Evolutionary conservation across 2,329 filamentous ascomycete genomes (phyloP).

Genomic region (Fusarium heterosporum): DNA sequence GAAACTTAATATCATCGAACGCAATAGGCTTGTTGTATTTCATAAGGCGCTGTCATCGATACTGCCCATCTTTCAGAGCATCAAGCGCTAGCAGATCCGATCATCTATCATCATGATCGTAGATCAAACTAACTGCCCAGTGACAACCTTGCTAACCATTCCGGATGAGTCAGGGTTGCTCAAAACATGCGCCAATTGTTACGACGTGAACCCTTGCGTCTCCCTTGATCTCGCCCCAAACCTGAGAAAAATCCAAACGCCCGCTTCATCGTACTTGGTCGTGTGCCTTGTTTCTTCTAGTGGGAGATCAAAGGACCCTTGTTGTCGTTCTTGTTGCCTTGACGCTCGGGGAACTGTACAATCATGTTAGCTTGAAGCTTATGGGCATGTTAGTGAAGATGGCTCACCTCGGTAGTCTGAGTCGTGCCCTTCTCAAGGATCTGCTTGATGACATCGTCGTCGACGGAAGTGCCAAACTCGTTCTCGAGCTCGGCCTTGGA

Average conservation of each 20-base stretch:
- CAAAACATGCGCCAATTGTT: conserved; percentile 8
- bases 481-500: conserved; percentile 80
- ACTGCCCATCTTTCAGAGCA: conserved; percentile 39
- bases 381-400: not conserved
- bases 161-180: conserved; percentile 22
- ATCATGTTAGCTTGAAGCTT: conserved; percentile 8
- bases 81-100: conserved; percentile 10
- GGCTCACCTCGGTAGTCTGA: conserved; percentile 68
- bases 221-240: conserved; percentile 5
- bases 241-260: conserved; percentile 21
- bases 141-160: conserved; percentile 28
- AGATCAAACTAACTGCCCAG: conserved; percentile 1
- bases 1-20: conserved; percentile 7
- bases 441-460: conserved; percentile 83
- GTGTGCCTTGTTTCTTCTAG: conserved; percentile 47
- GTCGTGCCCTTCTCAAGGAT: conserved; percentile 82
- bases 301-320: conserved; percentile 58
- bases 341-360: conserved; percentile 63
- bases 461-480: conserved; percentile 85
- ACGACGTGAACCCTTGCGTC: not conserved
- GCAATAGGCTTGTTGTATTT: conserved; percentile 24
- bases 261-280: conserved; percentile 14
- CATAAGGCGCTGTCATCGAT: conserved; percentile 36
- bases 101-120: conserved; percentile 17
- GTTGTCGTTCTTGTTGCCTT: conserved; percentile 66